Conservation (phyloP, 2,329 filamentous ascomycete species). For the Epicoccum sorghinum region DNA sequence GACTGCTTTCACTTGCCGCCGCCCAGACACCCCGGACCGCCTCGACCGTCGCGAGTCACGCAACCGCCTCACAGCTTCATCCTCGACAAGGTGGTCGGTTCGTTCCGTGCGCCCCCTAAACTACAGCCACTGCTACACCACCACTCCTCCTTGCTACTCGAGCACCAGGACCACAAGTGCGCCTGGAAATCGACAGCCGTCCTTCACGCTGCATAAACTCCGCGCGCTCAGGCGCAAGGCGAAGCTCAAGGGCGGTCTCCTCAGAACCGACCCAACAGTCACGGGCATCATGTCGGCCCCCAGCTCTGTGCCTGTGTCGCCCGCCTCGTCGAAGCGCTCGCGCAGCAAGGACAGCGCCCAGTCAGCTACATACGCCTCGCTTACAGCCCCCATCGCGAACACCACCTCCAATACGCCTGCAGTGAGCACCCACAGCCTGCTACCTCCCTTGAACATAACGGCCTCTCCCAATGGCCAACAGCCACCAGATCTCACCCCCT, state of each 20-base stretch:
- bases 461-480: slow-evolving; percentile 14
- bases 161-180: slow-evolving; percentile 13
- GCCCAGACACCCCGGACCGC: neutral
- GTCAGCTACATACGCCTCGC: slow-evolving; percentile 35
- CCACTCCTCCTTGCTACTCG: slow-evolving; percentile 27
- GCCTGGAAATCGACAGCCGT: slow-evolving; percentile 11
- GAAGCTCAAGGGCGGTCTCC: slow-evolving; percentile 40
- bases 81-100: slow-evolving; percentile 12
- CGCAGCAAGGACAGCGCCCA: slow-evolving; percentile 47
- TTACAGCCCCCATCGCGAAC: slow-evolving; percentile 32
- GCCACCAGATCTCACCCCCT: slow-evolving; percentile 16
- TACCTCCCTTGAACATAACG: slow-evolving; percentile 30
- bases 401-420: slow-evolving; percentile 38
- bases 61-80: neutral
- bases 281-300: slow-evolving; percentile 33
- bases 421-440: slow-evolving; percentile 41
- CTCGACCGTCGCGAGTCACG: slow-evolving; percentile 15
- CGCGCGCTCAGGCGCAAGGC: slow-evolving; percentile 49
- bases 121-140: slow-evolving; percentile 20
- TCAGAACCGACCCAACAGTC: slow-evolving; percentile 25
- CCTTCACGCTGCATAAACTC: slow-evolving; percentile 49
- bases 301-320: slow-evolving; percentile 39
- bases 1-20: slow-evolving; percentile 5
- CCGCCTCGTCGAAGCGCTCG: slow-evolving; percentile 48
- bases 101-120: slow-evolving; percentile 7